Evolutionary conservation across 2,329 filamentous ascomycete species (phyloP), one percentile per base, ranked within the genome.

Genomic region (Verticillium klebahnii): DNA sequence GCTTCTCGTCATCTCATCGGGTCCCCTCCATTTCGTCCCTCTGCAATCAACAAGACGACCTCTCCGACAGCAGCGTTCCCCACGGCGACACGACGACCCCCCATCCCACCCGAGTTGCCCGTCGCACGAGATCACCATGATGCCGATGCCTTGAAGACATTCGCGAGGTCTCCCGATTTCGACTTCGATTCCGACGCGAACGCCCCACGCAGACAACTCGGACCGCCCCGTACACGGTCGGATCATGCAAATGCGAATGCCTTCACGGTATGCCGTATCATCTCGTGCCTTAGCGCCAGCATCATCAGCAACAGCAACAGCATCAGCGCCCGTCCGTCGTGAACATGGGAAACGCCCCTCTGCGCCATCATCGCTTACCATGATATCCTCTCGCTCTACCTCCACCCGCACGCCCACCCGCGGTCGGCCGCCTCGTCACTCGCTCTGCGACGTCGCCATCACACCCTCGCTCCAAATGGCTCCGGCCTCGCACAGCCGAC

Each of bases 271-370:
- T 45, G 54, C 57, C 56, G 40, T 55, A 58, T 23, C 50, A 19
- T 55, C 56, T 55, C 54, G 25, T 3, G 29, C 23, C 15, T 19
- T 1, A 32, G 11, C 56, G 32, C 57, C 57, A 58, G 40, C 57
- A 56, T 23, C 50, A 19, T 54, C 57, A 58, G 40, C 57, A 56
- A n/a, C 50, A 19, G 57, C 56, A 57, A 25, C 54, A 12, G 54
- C 23, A 31, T 12, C 29, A 32, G 11, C 56, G 39, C 57, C 50
- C 55, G 36, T 29, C 40, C 39, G 25, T 23, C 25, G 31, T 59
- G 63, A 58, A 62, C 31, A 65, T 63, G 64, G 63, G 61, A 66
- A 61, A 39, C 58, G 25, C 45, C 61, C 19, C 32, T 52, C 54
- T 63, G 60, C 58, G 63, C 61, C 58, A 39, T 56, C 64, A 63